Conservation (phyloP, 2,329 filamentous ascomycete genomes). For the Aspergillus clavatus region DNA sequence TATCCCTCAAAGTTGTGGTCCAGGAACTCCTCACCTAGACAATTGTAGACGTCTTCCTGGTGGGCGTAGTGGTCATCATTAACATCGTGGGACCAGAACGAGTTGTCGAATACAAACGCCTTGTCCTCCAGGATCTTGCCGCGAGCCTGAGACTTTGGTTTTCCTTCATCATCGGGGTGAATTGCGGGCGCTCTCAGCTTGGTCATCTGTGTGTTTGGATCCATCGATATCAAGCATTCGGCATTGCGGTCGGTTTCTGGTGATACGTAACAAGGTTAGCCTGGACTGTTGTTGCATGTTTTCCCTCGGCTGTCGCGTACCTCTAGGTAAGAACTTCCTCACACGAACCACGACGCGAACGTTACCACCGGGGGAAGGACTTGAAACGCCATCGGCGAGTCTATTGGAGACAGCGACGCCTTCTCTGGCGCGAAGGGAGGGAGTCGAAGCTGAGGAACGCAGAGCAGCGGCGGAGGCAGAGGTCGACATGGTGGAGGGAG, state of each 20-base stretch:
- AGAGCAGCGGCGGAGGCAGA: conserved; percentile 33
- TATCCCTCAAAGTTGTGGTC: conserved; percentile 99
- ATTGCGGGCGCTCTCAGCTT: conserved; percentile 67
- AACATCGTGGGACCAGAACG: conserved; percentile 90
- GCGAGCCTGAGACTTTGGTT: conserved; percentile 59
- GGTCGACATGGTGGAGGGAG: conserved; percentile 33
- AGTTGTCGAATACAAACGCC: conserved; percentile 92
- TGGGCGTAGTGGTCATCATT: conserved; percentile 79
- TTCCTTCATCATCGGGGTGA: conserved; percentile 47
- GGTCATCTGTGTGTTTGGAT: conserved; percentile 79
- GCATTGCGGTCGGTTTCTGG: conserved; percentile 75
- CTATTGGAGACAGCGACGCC: conserved; percentile 53
- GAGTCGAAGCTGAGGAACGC: conserved; percentile 68
- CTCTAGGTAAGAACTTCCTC: conserved; percentile 71
- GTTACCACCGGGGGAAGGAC: conserved; percentile 63
- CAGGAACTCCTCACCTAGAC: conserved; percentile 89
- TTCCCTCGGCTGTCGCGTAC: conserved; percentile 41
- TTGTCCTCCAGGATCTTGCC: conserved; percentile 76
- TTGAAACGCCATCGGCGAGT: conserved; percentile 43
- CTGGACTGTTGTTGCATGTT: background rate
- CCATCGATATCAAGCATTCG: conserved; percentile 86
- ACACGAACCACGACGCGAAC: conserved; percentile 79
- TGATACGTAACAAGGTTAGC: background rate
- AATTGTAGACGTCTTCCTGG: conserved; percentile 91
- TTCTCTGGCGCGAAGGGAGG: conserved; percentile 69